A percentile compares a stretch with the other conserved stretches of the same genome.
phyloP scores from a whole-genome alignment of 805 yeast genomes.

The Kodamaea lidongshanica region DNA sequence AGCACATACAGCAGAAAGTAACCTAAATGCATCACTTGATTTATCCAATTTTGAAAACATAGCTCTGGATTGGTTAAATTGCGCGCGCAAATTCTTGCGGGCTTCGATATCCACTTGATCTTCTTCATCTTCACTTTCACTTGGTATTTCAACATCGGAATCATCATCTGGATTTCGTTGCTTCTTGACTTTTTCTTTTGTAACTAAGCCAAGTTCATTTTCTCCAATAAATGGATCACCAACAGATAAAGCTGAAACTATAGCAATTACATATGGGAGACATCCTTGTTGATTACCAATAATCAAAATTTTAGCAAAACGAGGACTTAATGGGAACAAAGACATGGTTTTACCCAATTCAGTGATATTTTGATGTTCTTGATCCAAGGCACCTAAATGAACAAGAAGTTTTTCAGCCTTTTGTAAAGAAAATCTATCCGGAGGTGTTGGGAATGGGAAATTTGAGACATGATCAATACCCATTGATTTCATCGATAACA shows the following conservation, averaged over 20 bases:
- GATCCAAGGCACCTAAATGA: constrained; percentile 71
- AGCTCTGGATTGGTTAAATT: constrained; percentile 53
- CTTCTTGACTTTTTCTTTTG: constrained; percentile 10
- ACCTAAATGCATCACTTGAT: constrained; percentile 65
- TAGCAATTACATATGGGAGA: constrained; percentile 80
- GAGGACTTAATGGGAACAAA: constrained; percentile 85
- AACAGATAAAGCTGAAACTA: constrained; percentile 87
- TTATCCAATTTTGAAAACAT: constrained; percentile 64
- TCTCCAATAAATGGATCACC: constrained; percentile 85
- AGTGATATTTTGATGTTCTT: constrained; percentile 51
- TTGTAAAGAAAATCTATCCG: constrained; percentile 52
- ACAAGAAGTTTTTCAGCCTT: constrained; percentile 65
- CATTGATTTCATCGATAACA: constrained; percentile 92
- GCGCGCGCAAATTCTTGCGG: constrained; percentile 38
- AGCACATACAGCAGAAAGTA: constrained; percentile 82
- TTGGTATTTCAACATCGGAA: constrained; percentile 35
- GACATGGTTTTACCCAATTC: constrained; percentile 82
- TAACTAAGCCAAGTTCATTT: constrained; percentile 58
- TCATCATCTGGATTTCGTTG: constrained; percentile 23
- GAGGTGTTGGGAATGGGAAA: constrained; percentile 96
- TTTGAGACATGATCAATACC: constrained; percentile 86
- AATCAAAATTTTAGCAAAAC: constrained; percentile 84
- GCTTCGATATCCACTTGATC: constrained; percentile 34
- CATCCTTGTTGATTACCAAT: constrained; percentile 85
- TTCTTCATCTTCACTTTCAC: constrained; percentile 24